Conservation (phyloP, 2,329 filamentous ascomycete genomes). For the Byssothecium circinans region DNA sequence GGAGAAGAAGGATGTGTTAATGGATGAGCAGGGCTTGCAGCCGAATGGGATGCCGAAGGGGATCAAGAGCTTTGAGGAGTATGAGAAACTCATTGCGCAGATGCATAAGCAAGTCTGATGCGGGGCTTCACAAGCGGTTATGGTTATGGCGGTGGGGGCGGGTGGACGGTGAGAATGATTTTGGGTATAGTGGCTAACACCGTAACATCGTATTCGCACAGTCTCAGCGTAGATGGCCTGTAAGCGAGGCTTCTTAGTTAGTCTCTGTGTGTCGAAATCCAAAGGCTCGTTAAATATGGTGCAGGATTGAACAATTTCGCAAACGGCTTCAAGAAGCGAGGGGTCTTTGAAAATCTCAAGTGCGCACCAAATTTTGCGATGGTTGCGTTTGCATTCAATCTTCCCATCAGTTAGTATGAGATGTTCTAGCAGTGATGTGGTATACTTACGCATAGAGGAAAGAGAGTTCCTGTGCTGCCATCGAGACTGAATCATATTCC, state of each 20-base stretch:
- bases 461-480: background rate
- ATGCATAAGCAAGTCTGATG: no score
- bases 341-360: background rate
- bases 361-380: background rate
- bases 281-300: background rate
- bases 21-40: conserved; percentile 43
- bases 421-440: background rate
- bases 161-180: no score
- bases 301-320: background rate
- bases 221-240: background rate
- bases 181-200: no score
- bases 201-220: background rate
- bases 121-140: no score
- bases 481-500: background rate
- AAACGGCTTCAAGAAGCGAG: background rate
- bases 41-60: no score
- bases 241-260: background rate
- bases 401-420: background rate
- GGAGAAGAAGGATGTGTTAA: conserved; percentile 33
- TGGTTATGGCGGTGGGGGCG: no score
- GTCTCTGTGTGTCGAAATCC: background rate
- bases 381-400: background rate
- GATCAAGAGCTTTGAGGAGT: no score
- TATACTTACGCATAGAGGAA: background rate
- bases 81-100: no score